These are phyloP conservation scores for Nannizzia gypsea DNA, from an alignment of 2,329 filamentous ascomycete genomes.

Conservation along the genomic window DNA sequence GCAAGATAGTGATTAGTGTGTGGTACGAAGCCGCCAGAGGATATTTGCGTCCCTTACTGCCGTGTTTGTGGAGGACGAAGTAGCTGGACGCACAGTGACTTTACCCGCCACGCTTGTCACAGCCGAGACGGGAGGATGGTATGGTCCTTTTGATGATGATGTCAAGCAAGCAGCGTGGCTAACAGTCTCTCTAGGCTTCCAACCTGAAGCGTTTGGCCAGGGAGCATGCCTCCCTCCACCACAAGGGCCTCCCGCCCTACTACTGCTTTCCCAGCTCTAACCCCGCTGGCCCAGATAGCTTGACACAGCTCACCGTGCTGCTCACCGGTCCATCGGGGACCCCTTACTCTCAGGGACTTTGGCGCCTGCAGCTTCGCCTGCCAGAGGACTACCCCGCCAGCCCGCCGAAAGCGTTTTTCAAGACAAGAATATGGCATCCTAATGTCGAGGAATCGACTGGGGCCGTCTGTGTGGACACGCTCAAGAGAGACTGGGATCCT, in stretches of 20 bases:
- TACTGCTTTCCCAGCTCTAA: constrained; percentile 43
- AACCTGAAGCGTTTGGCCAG: constrained; percentile 46
- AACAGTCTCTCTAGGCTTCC: constrained; percentile 17
- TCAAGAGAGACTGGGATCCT: constrained; percentile 52
- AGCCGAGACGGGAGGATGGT: neutral
- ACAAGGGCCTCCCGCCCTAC: constrained; percentile 46
- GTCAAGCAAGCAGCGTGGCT: neutral
- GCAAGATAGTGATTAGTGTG: neutral
- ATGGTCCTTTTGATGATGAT: neutral
- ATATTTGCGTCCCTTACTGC: neutral
- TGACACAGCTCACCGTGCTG: constrained; percentile 47
- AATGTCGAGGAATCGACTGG: constrained; percentile 53
- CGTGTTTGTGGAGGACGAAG: neutral
- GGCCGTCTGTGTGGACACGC: constrained; percentile 51
- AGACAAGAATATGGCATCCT: constrained; percentile 52
- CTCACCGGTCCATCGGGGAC: constrained; percentile 50
- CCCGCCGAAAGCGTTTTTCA: constrained; percentile 46
- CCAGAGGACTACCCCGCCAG: constrained; percentile 44
- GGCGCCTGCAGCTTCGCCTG: constrained; percentile 48
- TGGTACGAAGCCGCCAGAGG: neutral
- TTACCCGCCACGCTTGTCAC: neutral
- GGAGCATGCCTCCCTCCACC: constrained; percentile 48
- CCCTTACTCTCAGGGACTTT: constrained; percentile 48
- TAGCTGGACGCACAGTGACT: neutral
- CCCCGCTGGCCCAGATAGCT: constrained; percentile 35